These are phyloP conservation scores for Tricholoma furcatifolium DNA, from an alignment of 768 basidiomycete genomes.

Conservation along the genomic window DNA sequence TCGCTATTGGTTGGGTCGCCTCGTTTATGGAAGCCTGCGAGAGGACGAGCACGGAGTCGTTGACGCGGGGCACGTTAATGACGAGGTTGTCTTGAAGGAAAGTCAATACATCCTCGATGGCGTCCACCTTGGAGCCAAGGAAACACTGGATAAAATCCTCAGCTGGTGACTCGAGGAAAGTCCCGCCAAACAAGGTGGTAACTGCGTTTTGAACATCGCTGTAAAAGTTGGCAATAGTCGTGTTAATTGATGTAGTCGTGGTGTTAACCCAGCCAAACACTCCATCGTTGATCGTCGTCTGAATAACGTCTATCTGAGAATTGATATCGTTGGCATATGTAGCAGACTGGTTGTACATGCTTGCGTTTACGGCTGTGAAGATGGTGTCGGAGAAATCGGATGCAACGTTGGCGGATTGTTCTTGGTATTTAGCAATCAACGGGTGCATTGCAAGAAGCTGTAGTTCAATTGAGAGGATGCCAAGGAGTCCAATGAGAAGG, in stretches of 20 bases:
- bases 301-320: constrained; percentile 60
- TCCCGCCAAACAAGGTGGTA: constrained; percentile 76
- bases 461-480: constrained; percentile 80
- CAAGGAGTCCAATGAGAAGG: constrained; percentile 91
- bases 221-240: constrained; percentile 86
- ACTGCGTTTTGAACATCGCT: constrained; percentile 79
- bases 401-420: constrained; percentile 57
- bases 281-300: constrained; percentile 79
- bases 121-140: constrained; percentile 87
- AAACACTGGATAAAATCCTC: constrained; percentile 89
- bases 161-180: constrained; percentile 76
- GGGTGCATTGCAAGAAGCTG: constrained; percentile 82
- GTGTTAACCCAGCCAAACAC: constrained; percentile 95
- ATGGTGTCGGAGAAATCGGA: constrained; percentile 71
- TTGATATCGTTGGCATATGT: constrained; percentile 82
- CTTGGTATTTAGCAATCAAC: constrained; percentile 65
- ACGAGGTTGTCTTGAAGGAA: constrained; percentile 89
- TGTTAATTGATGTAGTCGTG: constrained; percentile 85
- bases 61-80: constrained; percentile 77
- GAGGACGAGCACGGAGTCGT: constrained; percentile 72
- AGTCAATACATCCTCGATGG: constrained; percentile 83
- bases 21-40: constrained; percentile 73
- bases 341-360: constrained; percentile 80
- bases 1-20: constrained; percentile 74
- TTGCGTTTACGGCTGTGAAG: constrained; percentile 72